Evolutionary conservation across 257 asterid genomes (phyloP), one percentile per base, ranked within the genome.

Genomic region (Leptodermis oblonga): DNA sequence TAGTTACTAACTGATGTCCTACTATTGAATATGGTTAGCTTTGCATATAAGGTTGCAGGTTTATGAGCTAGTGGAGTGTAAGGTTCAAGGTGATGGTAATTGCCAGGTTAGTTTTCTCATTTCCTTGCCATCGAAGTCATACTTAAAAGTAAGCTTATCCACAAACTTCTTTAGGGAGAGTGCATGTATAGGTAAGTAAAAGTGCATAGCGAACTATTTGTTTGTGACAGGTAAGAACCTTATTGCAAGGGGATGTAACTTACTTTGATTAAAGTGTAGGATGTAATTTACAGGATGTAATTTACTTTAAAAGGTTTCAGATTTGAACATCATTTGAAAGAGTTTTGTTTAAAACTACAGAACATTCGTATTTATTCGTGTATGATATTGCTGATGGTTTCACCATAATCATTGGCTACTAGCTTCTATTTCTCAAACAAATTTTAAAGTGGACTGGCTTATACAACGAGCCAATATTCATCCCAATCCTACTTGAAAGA

Each of bases 81-180:
- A 92, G 85, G 92, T 92, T 82, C 88, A 79, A 78, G 97, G 97
- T 10, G 98, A 92, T 77, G 98, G 98, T 55, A 92, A 92, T 80
- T 92, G 98, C 80, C 98, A 92, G 98, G 98, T 90, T 55, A 68
- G 83, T 58, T 67, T 55, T 64, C 73, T 55, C 55, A 26, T 36
- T 42, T 45, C 36, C 39, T 37, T 20, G 49, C 61, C 64, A 22
- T 64, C 46, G 51, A 6, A 48, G 60, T 45, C 49, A 62, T 62
- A 15, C 49, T 62, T 62, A 36, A 69, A 54, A 68, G 51, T n/a
- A 51, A 52, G 34, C 23, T 37, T n/a, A 63, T 63, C n/a, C 14
- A 23, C 15, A 31, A 41, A 51, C 1, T 33, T 46, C 3, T 43
- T 70, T 41, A 9, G 43, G 28, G 22, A 30, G 22, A n/a, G 8